phyloP scores from a whole-genome alignment of 148 eudicot genomes.

The Camellia lanceoleosa region DNA sequence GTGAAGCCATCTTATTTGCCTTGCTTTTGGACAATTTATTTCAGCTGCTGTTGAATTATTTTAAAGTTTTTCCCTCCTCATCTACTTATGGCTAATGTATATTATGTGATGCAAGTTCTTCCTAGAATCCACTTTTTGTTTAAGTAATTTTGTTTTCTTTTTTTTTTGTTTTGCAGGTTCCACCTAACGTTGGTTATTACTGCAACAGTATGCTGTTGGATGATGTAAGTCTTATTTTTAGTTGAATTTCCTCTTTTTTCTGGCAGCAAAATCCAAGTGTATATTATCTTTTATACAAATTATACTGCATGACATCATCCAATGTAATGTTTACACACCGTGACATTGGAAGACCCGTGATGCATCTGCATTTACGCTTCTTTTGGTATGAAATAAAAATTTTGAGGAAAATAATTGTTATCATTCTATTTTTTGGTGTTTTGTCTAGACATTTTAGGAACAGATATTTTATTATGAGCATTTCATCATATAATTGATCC shows the following conservation, averaged over 20 bases:
- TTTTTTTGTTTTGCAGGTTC: constrained; percentile 44
- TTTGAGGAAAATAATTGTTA: neutral
- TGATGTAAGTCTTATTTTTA: constrained; percentile 65
- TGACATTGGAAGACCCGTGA: neutral
- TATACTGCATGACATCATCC: neutral
- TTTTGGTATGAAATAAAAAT: neutral
- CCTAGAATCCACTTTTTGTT: constrained; percentile 24
- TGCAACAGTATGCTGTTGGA: constrained; percentile 91
- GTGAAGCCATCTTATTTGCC: neutral
- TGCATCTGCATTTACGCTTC: neutral
- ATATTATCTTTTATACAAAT: neutral
- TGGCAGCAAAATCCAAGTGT: neutral
- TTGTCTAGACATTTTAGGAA: neutral
- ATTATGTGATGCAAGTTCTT: constrained; percentile 54
- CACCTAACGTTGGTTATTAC: constrained; percentile 71
- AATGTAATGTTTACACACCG: neutral
- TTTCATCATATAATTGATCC: neutral
- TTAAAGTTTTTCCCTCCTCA: no score
- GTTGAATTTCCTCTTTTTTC: neutral
- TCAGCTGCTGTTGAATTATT: neutral
- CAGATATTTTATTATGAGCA: neutral
- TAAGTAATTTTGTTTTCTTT: neutral
- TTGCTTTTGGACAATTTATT: neutral
- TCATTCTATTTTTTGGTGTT: neutral
- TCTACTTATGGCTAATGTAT: neutral